phyloP scores from a whole-genome alignment of 495 filamentous ascomycete species.

The Xylaria curta region DNA sequence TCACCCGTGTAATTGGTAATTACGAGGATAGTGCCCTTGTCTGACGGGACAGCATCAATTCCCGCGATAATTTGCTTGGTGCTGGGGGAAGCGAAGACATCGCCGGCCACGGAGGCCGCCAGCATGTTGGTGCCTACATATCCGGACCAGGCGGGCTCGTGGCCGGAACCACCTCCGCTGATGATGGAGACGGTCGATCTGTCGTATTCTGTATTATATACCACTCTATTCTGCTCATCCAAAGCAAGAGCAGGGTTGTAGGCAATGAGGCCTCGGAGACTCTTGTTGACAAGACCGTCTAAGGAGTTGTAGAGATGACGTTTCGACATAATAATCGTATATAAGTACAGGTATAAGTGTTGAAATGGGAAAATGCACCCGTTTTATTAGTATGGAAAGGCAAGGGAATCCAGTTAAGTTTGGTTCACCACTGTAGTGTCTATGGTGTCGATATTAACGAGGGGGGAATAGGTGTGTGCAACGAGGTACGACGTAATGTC shows the following conservation, averaged over 20 bases:
- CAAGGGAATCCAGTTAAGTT: not conserved
- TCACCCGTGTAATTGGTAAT: slow-evolving; percentile 73
- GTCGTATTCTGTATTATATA: slow-evolving; percentile 59
- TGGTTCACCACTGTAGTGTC: slow-evolving; percentile 9
- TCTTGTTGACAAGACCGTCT: slow-evolving; percentile 61
- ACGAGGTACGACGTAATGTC: not conserved
- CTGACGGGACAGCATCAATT: slow-evolving; percentile 61
- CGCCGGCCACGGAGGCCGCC: slow-evolving; percentile 63
- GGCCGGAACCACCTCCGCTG: slow-evolving; percentile 66
- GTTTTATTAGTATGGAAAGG: not conserved
- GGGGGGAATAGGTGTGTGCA: not conserved
- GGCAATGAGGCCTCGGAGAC: slow-evolving; percentile 60
- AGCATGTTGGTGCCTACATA: slow-evolving; percentile 68
- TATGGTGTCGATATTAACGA: not conserved
- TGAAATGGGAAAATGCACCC: not conserved
- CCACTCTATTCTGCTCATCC: slow-evolving; percentile 62
- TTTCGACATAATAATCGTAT: slow-evolving; percentile 49
- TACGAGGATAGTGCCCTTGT: slow-evolving; percentile 65
- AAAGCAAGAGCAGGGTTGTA: slow-evolving; percentile 63
- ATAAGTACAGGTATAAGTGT: not conserved
- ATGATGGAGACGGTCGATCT: slow-evolving; percentile 62
- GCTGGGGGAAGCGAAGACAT: slow-evolving; percentile 67
- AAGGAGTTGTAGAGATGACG: slow-evolving; percentile 53
- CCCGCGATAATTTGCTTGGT: slow-evolving; percentile 68
- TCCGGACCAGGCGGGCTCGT: slow-evolving; percentile 69